phyloP scores from a whole-genome alignment of 2,329 filamentous ascomycete species.

The Xylaria sp. region DNA sequence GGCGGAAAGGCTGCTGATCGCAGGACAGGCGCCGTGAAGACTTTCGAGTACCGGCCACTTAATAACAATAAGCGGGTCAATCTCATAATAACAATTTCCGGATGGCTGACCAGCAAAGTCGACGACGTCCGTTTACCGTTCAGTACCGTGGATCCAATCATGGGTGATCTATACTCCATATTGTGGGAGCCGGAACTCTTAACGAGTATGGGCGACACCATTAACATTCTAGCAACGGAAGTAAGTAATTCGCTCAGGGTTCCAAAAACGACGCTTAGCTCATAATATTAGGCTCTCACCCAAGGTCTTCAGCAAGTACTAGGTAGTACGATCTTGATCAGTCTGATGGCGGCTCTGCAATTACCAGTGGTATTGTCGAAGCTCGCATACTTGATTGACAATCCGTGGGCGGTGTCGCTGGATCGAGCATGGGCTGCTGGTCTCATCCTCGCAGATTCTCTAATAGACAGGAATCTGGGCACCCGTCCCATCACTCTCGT shows the following conservation, averaged over 20 bases:
- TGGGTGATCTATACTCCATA: conserved; percentile 98
- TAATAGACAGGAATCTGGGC: conserved; percentile 91
- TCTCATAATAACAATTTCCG: conserved; percentile 91
- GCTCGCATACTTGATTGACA: conserved; percentile 95
- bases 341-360: conserved; percentile 91
- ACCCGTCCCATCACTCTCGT: conserved; percentile 92
- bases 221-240: conserved; percentile 97
- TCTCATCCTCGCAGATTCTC: conserved; percentile 90
- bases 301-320: conserved; percentile 96
- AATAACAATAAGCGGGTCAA: conserved; percentile 99
- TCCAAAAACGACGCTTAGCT: conserved; percentile 38
- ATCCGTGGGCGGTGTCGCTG: conserved; percentile 97
- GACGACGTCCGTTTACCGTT: conserved; percentile 96
- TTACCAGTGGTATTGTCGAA: conserved; percentile 94
- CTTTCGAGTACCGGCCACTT: conserved; percentile 94
- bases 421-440: conserved; percentile 89
- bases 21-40: conserved; percentile 90
- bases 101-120: conserved; percentile 98
- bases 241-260: conserved; percentile 61
- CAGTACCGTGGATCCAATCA: conserved; percentile 95
- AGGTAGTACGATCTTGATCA: conserved; percentile 86
- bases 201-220: conserved; percentile 96
- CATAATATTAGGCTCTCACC: conserved; percentile 79
- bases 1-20: conserved; percentile 86
- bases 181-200: conserved; percentile 99